Conservation (phyloP, 164 flowering plant species). For the Taxillus chinensis region DNA sequence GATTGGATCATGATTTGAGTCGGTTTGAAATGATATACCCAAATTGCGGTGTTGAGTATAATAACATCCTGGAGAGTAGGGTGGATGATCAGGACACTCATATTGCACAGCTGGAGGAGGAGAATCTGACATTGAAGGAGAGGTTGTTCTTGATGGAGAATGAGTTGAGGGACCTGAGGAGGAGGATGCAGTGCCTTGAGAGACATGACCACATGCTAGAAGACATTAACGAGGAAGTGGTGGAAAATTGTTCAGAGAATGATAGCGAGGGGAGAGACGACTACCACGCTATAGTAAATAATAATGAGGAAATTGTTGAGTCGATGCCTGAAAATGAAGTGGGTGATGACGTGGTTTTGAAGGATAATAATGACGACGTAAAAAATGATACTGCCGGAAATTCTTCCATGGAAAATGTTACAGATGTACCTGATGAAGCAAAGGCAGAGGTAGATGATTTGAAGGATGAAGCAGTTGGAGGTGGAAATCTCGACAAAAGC, state of each 20-base stretch:
- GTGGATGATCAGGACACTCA: slow-evolving; percentile 92
- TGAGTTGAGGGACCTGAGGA: slow-evolving; percentile 68
- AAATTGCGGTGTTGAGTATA: slow-evolving; percentile 34
- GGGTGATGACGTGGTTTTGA: slow-evolving; percentile 1
- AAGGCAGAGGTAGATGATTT: background rate
- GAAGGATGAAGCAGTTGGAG: background rate
- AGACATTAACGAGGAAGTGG: slow-evolving; percentile 49
- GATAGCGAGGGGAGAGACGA: slow-evolving; percentile 36
- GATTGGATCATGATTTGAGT: slow-evolving; percentile 91
- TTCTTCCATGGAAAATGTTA: background rate
- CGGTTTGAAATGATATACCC: slow-evolving; percentile 93
- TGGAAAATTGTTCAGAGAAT: slow-evolving; percentile 38
- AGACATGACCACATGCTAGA: slow-evolving; percentile 27
- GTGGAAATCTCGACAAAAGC: slow-evolving; percentile 23
- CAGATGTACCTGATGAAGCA: background rate
- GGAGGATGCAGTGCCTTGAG: slow-evolving; percentile 68
- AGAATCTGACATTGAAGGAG: slow-evolving; percentile 81
- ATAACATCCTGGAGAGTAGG: slow-evolving; percentile 61
- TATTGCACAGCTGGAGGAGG: slow-evolving; percentile 86
- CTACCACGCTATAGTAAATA: slow-evolving; percentile 8
- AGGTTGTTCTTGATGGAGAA: slow-evolving; percentile 82
- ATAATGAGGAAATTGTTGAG: slow-evolving; percentile 20
- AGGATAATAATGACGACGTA: slow-evolving; percentile 7
- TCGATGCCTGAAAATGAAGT: slow-evolving; percentile 5
- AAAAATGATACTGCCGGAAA: background rate